Percentiles rank a stretch among this genome's conserved stretches.
These are phyloP conservation scores for Aspergillus fischeri DNA, from an alignment of 2,329 filamentous ascomycete species.

Conservation along the genomic window DNA sequence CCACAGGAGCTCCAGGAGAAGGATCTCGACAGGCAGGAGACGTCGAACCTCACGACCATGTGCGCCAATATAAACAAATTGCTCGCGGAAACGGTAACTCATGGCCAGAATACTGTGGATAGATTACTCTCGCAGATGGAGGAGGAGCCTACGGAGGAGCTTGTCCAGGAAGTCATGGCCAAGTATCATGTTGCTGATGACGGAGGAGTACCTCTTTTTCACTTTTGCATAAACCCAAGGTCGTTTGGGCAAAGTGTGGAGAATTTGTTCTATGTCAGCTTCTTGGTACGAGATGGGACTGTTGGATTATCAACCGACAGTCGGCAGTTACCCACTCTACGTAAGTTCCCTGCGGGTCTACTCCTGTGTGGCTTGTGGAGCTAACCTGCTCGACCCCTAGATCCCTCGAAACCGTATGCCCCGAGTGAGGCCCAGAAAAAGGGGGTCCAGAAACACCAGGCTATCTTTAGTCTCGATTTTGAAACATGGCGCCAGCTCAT, in stretches of 20 bases:
- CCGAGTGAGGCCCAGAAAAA: slow-evolving; percentile 47
- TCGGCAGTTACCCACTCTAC: slow-evolving; percentile 69
- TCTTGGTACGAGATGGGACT: slow-evolving; percentile 82
- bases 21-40: slow-evolving; percentile 71
- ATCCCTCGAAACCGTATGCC: slow-evolving; percentile 44
- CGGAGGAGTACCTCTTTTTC: slow-evolving; percentile 72
- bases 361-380: background rate
- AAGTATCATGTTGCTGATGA: slow-evolving; percentile 62
- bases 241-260: slow-evolving; percentile 95
- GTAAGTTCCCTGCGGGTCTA: slow-evolving; percentile 51
- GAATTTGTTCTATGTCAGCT: slow-evolving; percentile 95
- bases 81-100: slow-evolving; percentile 45
- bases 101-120: slow-evolving; percentile 47
- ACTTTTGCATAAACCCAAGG: slow-evolving; percentile 82
- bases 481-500: slow-evolving; percentile 76
- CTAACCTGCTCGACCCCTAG: slow-evolving; percentile 23
- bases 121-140: slow-evolving; percentile 34
- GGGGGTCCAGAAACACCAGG: slow-evolving; percentile 69
- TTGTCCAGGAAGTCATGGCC: slow-evolving; percentile 54
- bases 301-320: slow-evolving; percentile 71
- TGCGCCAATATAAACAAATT: slow-evolving; percentile 69
- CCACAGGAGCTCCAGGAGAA: slow-evolving; percentile 73
- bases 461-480: slow-evolving; percentile 84
- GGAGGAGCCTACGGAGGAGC: slow-evolving; percentile 34
- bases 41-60: slow-evolving; percentile 72